phyloP scores from a whole-genome alignment of 208 protist genomes.

The Acanthamoeba royreba region DNA sequence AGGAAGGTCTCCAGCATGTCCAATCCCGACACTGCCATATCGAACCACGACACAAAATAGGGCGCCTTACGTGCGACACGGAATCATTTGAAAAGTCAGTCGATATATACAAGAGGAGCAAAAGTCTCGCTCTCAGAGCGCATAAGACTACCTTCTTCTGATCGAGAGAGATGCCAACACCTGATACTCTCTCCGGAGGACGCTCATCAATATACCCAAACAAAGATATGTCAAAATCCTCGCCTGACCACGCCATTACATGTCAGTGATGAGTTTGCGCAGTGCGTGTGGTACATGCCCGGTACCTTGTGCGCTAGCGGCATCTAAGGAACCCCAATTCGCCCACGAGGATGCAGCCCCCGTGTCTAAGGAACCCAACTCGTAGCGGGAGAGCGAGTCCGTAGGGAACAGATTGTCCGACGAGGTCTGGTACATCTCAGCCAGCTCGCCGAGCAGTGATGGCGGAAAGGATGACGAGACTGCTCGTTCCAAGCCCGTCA shows the following conservation, averaged over 20 bases:
- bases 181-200: neutral
- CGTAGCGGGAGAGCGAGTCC: neutral
- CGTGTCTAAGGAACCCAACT: neutral
- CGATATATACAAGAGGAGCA: neutral
- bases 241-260: too few relatives aligned
- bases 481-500: neutral
- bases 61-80: too few relatives aligned
- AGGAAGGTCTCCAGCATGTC: conserved; percentile 21
- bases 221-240: neutral
- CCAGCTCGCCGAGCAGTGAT: neutral
- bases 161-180: neutral
- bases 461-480: neutral
- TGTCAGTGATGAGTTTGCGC: too few relatives aligned
- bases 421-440: neutral
- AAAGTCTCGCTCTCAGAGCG: neutral
- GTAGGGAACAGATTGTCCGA: conserved; percentile 3
- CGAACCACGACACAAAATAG: conserved; percentile 41
- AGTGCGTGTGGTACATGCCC: too few relatives aligned
- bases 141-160: neutral
- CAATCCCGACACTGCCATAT: neutral
- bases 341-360: neutral
- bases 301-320: too few relatives aligned
- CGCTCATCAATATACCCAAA: conserved; percentile 29
- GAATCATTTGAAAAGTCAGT: too few relatives aligned
- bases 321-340: neutral